Evolutionary conservation across 2,329 filamentous ascomycete species (phyloP).

Genomic region (Venturiaceae sp.): DNA sequence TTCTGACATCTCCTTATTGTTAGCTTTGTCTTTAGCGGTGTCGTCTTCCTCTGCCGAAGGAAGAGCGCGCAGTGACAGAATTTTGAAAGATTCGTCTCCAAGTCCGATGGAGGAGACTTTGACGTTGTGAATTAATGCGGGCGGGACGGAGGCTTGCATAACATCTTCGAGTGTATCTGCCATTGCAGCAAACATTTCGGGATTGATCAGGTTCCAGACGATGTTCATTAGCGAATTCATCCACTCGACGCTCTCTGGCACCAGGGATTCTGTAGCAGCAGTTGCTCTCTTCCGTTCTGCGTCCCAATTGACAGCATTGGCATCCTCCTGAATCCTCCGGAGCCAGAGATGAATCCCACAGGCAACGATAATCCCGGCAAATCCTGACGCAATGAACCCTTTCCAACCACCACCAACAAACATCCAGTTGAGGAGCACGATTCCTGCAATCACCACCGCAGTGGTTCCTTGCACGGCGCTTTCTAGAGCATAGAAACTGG

Average conservation of each 20-base stretch:
- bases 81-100: slow-evolving; percentile 59
- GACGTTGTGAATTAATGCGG: slow-evolving; percentile 59
- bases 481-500: slow-evolving; percentile 30
- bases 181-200: slow-evolving; percentile 59
- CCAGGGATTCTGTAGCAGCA: slow-evolving; percentile 31
- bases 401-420: neutral
- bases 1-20: neutral
- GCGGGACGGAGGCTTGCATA: slow-evolving; percentile 67
- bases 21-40: slow-evolving; percentile 15
- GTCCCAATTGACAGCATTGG: slow-evolving; percentile 62
- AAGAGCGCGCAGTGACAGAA: slow-evolving; percentile 63
- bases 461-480: slow-evolving; percentile 34
- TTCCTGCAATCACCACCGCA: slow-evolving; percentile 29
- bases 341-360: slow-evolving; percentile 45
- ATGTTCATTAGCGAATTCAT: slow-evolving; percentile 58
- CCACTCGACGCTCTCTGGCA: slow-evolving; percentile 61
- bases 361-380: neutral
- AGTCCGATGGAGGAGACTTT: slow-evolving; percentile 67
- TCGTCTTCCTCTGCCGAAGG: slow-evolving; percentile 48
- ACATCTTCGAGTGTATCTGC: slow-evolving; percentile 67
- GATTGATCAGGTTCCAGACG: slow-evolving; percentile 67
- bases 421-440: slow-evolving; percentile 10
- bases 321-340: slow-evolving; percentile 47
- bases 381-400: neutral
- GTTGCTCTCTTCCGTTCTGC: slow-evolving; percentile 47